These are phyloP conservation scores for Aspergillus nidulans DNA, from an alignment of 495 filamentous ascomycete genomes.

Conservation along the genomic window DNA sequence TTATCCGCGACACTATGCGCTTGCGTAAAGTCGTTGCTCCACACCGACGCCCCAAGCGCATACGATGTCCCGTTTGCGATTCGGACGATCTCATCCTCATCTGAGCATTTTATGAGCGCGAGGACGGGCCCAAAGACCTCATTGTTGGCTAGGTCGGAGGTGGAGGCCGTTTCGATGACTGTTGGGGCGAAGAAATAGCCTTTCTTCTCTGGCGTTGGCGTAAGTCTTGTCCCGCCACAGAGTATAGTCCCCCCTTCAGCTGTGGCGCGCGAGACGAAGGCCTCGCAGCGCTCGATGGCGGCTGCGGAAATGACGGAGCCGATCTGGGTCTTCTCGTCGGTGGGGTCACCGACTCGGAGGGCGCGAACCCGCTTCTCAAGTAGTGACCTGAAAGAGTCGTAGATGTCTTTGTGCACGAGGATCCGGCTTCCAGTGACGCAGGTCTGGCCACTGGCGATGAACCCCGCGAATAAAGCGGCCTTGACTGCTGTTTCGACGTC, in stretches of 20 bases:
- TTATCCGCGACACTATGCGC: slow-evolving; percentile 52
- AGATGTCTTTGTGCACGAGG: slow-evolving; percentile 47
- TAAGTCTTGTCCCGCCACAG: slow-evolving; percentile 27
- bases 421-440: slow-evolving; percentile 59
- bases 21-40: slow-evolving; percentile 54
- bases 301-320: slow-evolving; percentile 38
- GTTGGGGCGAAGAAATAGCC: slow-evolving; percentile 60
- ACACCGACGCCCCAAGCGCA: slow-evolving; percentile 52
- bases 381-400: slow-evolving; percentile 32
- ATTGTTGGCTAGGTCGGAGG: slow-evolving; percentile 30
- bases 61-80: slow-evolving; percentile 49
- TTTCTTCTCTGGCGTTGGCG: slow-evolving; percentile 26
- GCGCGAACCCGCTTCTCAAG: slow-evolving; percentile 38
- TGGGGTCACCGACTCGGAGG: slow-evolving; percentile 46
- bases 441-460: slow-evolving; percentile 58
- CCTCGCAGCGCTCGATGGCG: slow-evolving; percentile 32
- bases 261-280: slow-evolving; percentile 26
- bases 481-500: slow-evolving; percentile 50
- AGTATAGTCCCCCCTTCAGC: slow-evolving; percentile 29
- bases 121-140: slow-evolving; percentile 52
- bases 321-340: slow-evolving; percentile 38
- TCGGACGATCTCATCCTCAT: slow-evolving; percentile 41
- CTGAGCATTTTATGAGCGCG: slow-evolving; percentile 42
- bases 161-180: slow-evolving; percentile 35
- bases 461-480: slow-evolving; percentile 55